These are phyloP conservation scores for Emericellopsis atlantica DNA, from an alignment of 2,329 filamentous ascomycete genomes.

Conservation along the genomic window DNA sequence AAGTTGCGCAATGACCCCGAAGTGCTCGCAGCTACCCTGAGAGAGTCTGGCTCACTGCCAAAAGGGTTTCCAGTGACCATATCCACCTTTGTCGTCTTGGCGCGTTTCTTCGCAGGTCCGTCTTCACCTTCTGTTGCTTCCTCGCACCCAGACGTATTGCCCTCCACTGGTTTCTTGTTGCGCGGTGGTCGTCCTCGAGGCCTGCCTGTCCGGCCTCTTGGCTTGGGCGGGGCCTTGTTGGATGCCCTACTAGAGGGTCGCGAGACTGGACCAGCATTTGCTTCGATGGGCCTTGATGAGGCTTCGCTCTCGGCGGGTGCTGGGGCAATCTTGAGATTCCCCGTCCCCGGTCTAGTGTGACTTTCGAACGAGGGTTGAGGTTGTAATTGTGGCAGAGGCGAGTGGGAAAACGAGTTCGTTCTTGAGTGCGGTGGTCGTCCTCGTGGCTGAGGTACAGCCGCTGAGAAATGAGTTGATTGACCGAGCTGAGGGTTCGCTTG, in stretches of 20 bases:
- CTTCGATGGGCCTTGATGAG: conserved; percentile 4
- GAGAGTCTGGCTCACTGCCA: conserved; percentile 61
- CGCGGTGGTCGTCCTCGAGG: conserved; percentile 36
- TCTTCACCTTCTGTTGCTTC: conserved; percentile 51
- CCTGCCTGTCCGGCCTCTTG: conserved; percentile 35
- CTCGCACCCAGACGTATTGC: conserved; percentile 65
- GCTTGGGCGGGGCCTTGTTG: conserved; percentile 21
- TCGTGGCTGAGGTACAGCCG: conserved; percentile 3
- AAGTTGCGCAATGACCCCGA: conserved; percentile 79
- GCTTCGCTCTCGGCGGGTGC: conserved; percentile 12
- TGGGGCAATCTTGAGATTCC: conserved; percentile 21
- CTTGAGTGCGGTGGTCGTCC: conserved; percentile 18
- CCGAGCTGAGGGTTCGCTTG: conserved; percentile 52
- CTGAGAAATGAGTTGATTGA: conserved; percentile 18
- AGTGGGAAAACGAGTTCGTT: conserved; percentile 13
- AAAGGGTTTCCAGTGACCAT: conserved; percentile 63
- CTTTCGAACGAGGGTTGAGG: background rate
- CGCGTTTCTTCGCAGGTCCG: conserved; percentile 52
- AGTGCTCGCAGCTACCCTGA: conserved; percentile 83
- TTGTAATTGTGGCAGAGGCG: background rate
- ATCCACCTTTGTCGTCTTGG: conserved; percentile 61
- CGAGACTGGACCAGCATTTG: conserved; percentile 24
- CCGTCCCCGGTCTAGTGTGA: conserved; percentile 9
- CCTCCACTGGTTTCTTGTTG: conserved; percentile 40
- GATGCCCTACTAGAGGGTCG: conserved; percentile 50